Evolutionary conservation across 495 filamentous ascomycete species (phyloP), one percentile per base, ranked within the genome.

Genomic region (Aspergillus homomorphus): DNA sequence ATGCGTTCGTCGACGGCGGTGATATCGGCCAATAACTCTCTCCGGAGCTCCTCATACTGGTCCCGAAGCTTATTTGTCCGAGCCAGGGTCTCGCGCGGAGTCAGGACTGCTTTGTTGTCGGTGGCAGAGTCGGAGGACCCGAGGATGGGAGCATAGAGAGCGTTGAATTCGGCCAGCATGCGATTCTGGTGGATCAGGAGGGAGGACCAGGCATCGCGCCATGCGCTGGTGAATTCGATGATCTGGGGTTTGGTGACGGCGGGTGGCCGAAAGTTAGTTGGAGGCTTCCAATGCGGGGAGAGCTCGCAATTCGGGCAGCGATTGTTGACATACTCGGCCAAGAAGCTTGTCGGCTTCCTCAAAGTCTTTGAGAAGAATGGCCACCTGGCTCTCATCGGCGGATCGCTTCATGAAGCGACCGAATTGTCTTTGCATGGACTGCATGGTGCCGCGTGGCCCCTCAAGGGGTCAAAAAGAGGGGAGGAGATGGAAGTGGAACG

Each of bases 161-260:
- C 78, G 62, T 95, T 88, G 68, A 89, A 89, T 62, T 90, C 86
- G 55, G 86, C 80, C 26, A 83, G 75, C 54, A 90, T 78, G 26
- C 84, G 80, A 57, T 87, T 77, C 69, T 97, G 92, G 59, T 83
- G 81, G 55, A 76, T 80, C 30, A 91, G 78, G 49, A 96, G 84
- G 33, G 85, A 82, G 12, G 83, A 78, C 93, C 93, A 98, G 4
- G 87, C 83, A 69, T 96, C 90, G 64, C 88, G 86, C 91, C 90
- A 97, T 60, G 84, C 76, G 72, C 85, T 89, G 46, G 87, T 84
- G 56, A 88, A 86, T 56, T 92, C 89, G 59, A 94, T 83, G 60
- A 98, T 84, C 59, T 57, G 38, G 49, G 26, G 50, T 23, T 65
- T 51, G 23, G 55, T 24, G 26, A 21, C 18, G 21, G 33, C 21